Evolutionary conservation across 805 yeast genomes (phyloP).

Genomic region (Yarrowia sp.): DNA sequence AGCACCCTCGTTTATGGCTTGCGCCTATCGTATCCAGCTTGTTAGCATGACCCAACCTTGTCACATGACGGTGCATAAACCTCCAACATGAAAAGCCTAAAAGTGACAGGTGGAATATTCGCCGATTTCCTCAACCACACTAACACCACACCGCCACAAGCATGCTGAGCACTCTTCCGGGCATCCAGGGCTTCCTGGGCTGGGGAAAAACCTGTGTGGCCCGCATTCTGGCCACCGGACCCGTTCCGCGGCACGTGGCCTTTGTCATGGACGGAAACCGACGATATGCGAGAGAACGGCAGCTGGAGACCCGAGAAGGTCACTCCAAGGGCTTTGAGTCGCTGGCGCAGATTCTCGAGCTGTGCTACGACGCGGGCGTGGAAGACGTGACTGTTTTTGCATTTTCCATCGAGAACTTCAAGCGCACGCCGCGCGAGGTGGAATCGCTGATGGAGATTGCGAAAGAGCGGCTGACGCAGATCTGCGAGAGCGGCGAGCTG

Average conservation of each 20-base stretch:
- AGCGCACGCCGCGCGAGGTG: conserved; percentile 75
- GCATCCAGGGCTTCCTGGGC: conserved; percentile 31
- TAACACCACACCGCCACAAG: background rate
- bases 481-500: conserved; percentile 27
- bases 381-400: conserved; percentile 88
- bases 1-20: background rate
- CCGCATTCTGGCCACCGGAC: conserved; percentile 57
- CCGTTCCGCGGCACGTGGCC: conserved; percentile 85
- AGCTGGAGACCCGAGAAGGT: conserved; percentile 79
- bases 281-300: conserved; percentile 68
- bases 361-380: conserved; percentile 77
- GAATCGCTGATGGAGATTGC: conserved; percentile 64
- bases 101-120: background rate
- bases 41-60: background rate
- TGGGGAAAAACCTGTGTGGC: conserved; percentile 38
- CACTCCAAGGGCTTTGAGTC: conserved; percentile 83
- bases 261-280: conserved; percentile 98
- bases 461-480: conserved; percentile 19
- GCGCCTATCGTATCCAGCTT: background rate
- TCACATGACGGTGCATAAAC: background rate
- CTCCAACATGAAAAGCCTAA: conserved; percentile 8
- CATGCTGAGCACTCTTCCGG: conserved; percentile 31
- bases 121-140: background rate
- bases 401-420: conserved; percentile 93
- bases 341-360: conserved; percentile 65